Percentiles rank a stretch among this genome's conserved stretches.
phyloP scores from a whole-genome alignment of 768 basidiomycete species.

The Rhodosporidiobolus sp. region DNA sequence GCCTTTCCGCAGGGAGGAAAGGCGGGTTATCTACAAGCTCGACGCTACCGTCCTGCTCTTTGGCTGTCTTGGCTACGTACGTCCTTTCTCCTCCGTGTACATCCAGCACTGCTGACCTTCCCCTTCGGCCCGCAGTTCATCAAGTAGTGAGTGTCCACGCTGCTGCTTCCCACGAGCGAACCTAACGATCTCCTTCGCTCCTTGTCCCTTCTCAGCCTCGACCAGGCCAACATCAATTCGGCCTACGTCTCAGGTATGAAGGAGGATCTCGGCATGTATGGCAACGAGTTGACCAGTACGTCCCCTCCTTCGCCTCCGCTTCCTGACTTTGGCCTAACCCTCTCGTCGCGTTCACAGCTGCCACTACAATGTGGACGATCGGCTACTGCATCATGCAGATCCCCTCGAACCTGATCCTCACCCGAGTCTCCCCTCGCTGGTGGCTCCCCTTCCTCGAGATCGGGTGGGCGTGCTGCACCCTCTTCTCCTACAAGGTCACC shows the following conservation, averaged over 20 bases:
- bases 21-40: slow-evolving; percentile 1
- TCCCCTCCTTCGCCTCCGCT: neutral
- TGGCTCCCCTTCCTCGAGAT: slow-evolving; percentile 8
- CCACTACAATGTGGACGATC: neutral
- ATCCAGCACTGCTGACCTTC: too few species aligned
- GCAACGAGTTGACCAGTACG: slow-evolving; percentile 56
- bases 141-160: too few species aligned
- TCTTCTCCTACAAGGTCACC: neutral
- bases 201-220: too few species aligned
- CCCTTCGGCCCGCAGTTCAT: too few species aligned
- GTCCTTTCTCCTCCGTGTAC: too few species aligned
- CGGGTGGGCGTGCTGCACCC: neutral
- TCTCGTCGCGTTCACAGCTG: neutral
- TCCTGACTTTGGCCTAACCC: neutral
- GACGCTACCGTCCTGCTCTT: neutral
- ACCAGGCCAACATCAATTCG: too few species aligned
- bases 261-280: slow-evolving; percentile 65
- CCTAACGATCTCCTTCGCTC: too few species aligned
- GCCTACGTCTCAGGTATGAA: slow-evolving; percentile 54
- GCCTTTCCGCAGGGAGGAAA: neutral
- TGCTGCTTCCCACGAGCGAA: too few species aligned
- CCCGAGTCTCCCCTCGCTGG: neutral
- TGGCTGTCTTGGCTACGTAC: neutral
- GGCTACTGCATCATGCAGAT: neutral
- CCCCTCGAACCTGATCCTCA: neutral